Percentiles rank a stretch among this genome's conserved stretches.
Evolutionary conservation across 2,329 filamentous ascomycete genomes (phyloP).

Genomic region (Alternaria conjuncta): DNA sequence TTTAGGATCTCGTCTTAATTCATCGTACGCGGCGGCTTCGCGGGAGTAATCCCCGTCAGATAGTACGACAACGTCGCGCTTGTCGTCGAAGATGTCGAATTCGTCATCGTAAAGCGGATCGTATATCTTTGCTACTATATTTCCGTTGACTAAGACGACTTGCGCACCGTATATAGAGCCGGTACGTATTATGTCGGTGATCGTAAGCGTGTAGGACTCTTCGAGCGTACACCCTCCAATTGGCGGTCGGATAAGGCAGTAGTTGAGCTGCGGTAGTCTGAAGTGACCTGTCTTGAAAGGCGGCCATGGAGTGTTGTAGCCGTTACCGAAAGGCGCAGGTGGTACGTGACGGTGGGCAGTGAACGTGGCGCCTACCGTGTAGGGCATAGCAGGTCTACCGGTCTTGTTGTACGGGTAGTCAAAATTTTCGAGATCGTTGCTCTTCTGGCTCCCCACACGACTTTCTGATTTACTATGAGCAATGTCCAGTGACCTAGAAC

Average conservation of each 20-base stretch:
- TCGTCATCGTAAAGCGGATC: constrained; percentile 10
- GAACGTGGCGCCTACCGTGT: constrained; percentile 2
- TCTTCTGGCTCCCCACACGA: neutral
- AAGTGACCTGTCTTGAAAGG: neutral
- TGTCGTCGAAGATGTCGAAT: neutral
- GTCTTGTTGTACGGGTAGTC: neutral
- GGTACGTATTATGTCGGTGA: constrained; percentile 1
- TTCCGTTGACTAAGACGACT: neutral
- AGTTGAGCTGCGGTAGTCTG: constrained; percentile 1
- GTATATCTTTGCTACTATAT: constrained; percentile 11
- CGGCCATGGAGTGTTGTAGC: neutral
- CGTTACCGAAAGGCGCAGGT: constrained; percentile 3
- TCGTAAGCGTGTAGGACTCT: neutral
- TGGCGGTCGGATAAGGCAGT: neutral
- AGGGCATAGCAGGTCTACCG: constrained; percentile 3
- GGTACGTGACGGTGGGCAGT: constrained; percentile 1
- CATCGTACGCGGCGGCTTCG: constrained; percentile 4
- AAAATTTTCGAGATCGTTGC: neutral
- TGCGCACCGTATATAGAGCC: constrained; percentile 5
- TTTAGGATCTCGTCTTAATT: neutral
- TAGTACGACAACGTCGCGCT: constrained; percentile 2
- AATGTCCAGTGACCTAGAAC: neutral
- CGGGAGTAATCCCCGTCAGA: constrained; percentile 8
- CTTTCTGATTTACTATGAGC: neutral
- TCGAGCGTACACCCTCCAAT: neutral